Conservation (phyloP, 202 grass and related monocot genomes). For the Digitaria exilis region DNA sequence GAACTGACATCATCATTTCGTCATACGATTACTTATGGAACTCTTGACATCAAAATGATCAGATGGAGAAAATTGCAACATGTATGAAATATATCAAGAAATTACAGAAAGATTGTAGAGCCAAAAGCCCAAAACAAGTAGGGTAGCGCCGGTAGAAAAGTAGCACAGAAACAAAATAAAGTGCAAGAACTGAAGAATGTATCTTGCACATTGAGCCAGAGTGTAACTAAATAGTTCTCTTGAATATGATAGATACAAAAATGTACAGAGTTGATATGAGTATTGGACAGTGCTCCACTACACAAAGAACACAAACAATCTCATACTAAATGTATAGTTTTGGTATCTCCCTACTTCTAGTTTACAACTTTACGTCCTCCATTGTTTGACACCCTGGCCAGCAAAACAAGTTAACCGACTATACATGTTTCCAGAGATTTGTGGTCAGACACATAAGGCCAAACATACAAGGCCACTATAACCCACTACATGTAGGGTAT, state of each 20-base stretch:
- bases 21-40: background rate
- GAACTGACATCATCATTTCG: background rate
- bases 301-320: background rate
- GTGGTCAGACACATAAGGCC: background rate
- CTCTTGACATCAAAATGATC: slow-evolving; percentile 6
- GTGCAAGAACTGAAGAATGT: slow-evolving; percentile 13
- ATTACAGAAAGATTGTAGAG: background rate
- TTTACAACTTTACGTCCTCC: slow-evolving; percentile 39
- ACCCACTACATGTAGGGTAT: slow-evolving; percentile 22
- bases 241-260: slow-evolving; percentile 23
- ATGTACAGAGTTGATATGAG: slow-evolving; percentile 25
- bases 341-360: slow-evolving; percentile 36
- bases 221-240: slow-evolving; percentile 15
- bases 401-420: slow-evolving; percentile 18
- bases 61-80: background rate
- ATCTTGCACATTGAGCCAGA: background rate
- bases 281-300: background rate
- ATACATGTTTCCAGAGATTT: slow-evolving; percentile 11
- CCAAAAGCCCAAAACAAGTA: background rate
- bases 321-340: background rate
- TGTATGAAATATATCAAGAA: slow-evolving; percentile 6
- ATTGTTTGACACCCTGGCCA: slow-evolving; percentile 6
- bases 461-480: slow-evolving; percentile 5
- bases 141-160: background rate
- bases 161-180: slow-evolving; percentile 19